phyloP scores from a whole-genome alignment of 2,329 filamentous ascomycete species.

The Talaromyces sp. region DNA sequence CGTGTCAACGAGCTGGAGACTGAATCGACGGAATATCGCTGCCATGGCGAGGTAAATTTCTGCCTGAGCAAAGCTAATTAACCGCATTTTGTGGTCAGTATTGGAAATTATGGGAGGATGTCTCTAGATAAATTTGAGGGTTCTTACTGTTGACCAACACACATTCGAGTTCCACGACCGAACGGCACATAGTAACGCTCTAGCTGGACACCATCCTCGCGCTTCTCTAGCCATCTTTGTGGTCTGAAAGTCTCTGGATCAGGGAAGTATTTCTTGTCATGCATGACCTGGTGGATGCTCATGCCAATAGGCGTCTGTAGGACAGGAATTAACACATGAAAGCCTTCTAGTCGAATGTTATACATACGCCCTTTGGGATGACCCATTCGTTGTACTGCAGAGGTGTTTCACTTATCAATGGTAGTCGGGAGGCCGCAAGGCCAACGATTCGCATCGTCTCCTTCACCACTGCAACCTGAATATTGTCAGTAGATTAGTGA shows the following conservation, averaged over 20 bases:
- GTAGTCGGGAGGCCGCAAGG: slow-evolving; percentile 26
- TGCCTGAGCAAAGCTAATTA: slow-evolving; percentile 28
- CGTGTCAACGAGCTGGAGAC: slow-evolving; percentile 30
- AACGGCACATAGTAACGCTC: slow-evolving; percentile 10
- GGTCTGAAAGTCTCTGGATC: slow-evolving; percentile 31
- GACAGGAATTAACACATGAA: not conserved
- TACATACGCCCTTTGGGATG: slow-evolving; percentile 22
- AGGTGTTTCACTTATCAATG: slow-evolving; percentile 22
- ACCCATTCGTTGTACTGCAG: slow-evolving; percentile 28
- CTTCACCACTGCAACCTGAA: slow-evolving; percentile 25
- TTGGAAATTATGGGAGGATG: no score
- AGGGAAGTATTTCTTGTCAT: slow-evolving; percentile 20
- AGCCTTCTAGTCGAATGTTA: not conserved
- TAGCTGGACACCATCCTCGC: slow-evolving; percentile 24
- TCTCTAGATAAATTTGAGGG: not conserved
- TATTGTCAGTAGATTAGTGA: not conserved
- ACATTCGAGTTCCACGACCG: slow-evolving; percentile 8
- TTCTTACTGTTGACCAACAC: slow-evolving; percentile 42
- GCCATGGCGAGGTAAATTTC: slow-evolving; percentile 31
- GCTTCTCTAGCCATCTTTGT: slow-evolving; percentile 30
- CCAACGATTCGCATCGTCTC: slow-evolving; percentile 30
- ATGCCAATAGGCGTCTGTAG: slow-evolving; percentile 32
- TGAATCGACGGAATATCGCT: slow-evolving; percentile 26
- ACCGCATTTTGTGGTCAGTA: no score
- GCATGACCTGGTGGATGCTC: slow-evolving; percentile 30